Conservation (phyloP, 2,329 filamentous ascomycete genomes). For the Colletotrichum cuscutae region DNA sequence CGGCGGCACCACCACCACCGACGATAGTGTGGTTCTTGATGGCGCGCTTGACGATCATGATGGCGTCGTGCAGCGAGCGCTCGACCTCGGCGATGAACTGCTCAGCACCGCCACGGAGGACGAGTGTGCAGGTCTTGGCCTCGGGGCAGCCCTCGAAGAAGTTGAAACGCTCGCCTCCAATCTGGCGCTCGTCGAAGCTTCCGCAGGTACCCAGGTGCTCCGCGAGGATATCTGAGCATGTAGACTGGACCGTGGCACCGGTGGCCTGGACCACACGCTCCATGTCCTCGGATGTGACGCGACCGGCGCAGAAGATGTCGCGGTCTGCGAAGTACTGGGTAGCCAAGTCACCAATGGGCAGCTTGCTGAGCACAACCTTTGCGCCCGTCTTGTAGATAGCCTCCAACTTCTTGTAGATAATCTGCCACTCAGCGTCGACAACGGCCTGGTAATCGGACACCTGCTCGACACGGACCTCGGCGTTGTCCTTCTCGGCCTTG, state of each 20-base stretch:
- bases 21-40: conserved; percentile 96
- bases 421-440: conserved; percentile 99
- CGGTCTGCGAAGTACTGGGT: conserved; percentile 98
- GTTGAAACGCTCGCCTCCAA: conserved; percentile 97
- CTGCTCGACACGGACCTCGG: conserved; percentile 96
- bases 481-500: conserved; percentile 99
- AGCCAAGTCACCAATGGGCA: conserved; percentile 96
- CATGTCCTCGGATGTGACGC: conserved; percentile 90
- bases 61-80: conserved; percentile 96
- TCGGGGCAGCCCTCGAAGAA: conserved; percentile 96
- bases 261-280: conserved; percentile 96
- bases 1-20: conserved; percentile 90
- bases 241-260: conserved; percentile 91
- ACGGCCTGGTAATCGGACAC: conserved; percentile 99
- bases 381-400: conserved; percentile 92
- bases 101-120: conserved; percentile 95
- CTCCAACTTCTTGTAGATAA: conserved; percentile 99
- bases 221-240: conserved; percentile 91
- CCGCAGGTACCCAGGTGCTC: conserved; percentile 94
- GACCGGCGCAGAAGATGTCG: conserved; percentile 97
- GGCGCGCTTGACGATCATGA: conserved; percentile 99
- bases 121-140: conserved; percentile 95
- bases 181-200: conserved; percentile 93
- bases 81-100: conserved; percentile 99
- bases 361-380: conserved; percentile 96